phyloP scores from a whole-genome alignment of 345 rosid genomes.

The Eucalyptus camaldulensis region DNA sequence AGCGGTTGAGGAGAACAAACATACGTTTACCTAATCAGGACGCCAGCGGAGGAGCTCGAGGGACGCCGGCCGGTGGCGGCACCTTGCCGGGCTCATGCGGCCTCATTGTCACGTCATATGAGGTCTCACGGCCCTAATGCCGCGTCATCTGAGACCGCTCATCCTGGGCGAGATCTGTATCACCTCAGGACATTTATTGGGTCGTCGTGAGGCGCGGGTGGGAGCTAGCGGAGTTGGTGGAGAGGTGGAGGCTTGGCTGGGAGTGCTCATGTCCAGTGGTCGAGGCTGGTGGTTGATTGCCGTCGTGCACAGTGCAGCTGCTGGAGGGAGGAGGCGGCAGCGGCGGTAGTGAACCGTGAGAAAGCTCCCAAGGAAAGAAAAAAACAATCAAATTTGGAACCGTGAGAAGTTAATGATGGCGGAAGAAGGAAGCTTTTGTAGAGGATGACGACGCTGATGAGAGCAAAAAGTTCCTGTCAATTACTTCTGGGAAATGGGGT shows the following conservation, averaged over 20 bases:
- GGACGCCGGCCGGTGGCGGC: neutral
- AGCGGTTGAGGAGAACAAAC: neutral
- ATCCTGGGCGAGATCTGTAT: neutral
- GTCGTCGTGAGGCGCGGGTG: neutral
- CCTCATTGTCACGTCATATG: neutral
- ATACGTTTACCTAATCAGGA: neutral
- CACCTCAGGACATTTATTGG: neutral
- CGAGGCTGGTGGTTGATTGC: neutral
- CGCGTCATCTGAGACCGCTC: neutral
- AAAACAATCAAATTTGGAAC: neutral
- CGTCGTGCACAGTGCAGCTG: neutral
- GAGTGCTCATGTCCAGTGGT: neutral
- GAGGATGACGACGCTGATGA: constrained; percentile 3
- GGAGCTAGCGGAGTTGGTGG: neutral
- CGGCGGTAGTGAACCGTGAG: neutral
- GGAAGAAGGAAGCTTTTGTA: neutral
- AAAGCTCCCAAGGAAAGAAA: neutral
- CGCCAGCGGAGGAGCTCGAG: neutral
- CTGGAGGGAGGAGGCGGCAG: neutral
- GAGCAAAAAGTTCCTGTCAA: constrained; percentile 41
- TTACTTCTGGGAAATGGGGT: constrained; percentile 27
- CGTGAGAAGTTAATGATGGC: constrained; percentile 20
- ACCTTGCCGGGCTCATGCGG: neutral
- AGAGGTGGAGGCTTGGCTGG: neutral
- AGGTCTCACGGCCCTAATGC: too few species aligned